phyloP scores from a whole-genome alignment of 345 rosid species.

The Anacardium occidentale region DNA sequence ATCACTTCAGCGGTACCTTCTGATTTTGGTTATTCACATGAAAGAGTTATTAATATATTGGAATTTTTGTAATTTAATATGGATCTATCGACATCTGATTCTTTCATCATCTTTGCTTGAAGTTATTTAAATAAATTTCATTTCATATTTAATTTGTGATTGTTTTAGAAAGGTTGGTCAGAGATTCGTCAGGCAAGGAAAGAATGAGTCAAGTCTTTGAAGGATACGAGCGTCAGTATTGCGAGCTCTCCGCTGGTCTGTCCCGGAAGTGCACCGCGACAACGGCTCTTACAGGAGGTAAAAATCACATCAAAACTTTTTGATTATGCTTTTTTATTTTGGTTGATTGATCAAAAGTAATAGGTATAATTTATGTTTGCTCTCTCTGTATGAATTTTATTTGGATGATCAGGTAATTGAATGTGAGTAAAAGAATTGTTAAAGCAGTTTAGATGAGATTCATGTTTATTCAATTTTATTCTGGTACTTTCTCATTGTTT shows the following conservation, averaged over 20 bases:
- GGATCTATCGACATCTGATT: background rate
- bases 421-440: no score
- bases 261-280: constrained; percentile 34
- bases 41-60: background rate
- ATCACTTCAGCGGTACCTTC: background rate
- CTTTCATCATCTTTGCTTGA: background rate
- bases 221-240: constrained; percentile 29
- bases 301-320: background rate
- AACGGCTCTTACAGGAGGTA: constrained; percentile 38
- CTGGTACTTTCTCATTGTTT: no score
- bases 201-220: constrained; percentile 42
- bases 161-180: constrained; percentile 2
- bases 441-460: no score
- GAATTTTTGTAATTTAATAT: background rate
- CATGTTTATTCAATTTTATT: no score
- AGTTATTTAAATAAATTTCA: background rate
- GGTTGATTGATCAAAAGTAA: background rate
- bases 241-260: constrained; percentile 31
- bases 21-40: background rate
- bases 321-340: background rate
- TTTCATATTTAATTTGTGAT: background rate
- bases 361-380: background rate
- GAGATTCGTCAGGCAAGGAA: constrained; percentile 8
- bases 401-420: background rate
- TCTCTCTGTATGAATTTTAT: background rate